Percentiles rank a stretch among this genome's conserved stretches.
Evolutionary conservation across 2,329 filamentous ascomycete genomes (phyloP).

Genomic region (Cadophora sp.): DNA sequence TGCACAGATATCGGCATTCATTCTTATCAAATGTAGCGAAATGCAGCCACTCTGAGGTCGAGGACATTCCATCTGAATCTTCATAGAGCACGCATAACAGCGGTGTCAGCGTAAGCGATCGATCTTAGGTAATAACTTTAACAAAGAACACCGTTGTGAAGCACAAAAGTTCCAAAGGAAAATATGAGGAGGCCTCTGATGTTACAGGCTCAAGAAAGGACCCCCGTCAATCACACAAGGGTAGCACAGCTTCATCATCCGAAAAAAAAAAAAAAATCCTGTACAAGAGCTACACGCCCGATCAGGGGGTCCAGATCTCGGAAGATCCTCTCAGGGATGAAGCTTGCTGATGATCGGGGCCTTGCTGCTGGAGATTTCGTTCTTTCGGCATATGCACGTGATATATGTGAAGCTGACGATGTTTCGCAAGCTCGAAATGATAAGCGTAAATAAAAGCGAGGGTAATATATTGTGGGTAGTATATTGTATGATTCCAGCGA

Average conservation of each 20-base stretch:
- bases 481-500: too few species aligned
- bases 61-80: conserved; percentile 13
- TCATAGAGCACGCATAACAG: background rate
- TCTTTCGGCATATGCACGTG: background rate
- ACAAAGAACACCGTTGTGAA: background rate
- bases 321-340: conserved; percentile 27
- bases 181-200: conserved; percentile 1
- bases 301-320: conserved; percentile 12
- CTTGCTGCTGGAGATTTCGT: conserved; percentile 1
- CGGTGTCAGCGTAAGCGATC: conserved; percentile 11
- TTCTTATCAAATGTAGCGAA: background rate
- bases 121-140: background rate
- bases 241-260: conserved; percentile 14
- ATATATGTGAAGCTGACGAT: background rate
- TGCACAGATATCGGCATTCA: background rate
- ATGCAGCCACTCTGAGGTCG: background rate
- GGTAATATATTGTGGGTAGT: too few species aligned
- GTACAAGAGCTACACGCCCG: conserved; percentile 4
- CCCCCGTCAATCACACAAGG: background rate
- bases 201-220: background rate
- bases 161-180: background rate
- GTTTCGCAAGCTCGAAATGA: background rate
- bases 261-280: background rate
- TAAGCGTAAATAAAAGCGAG: background rate
- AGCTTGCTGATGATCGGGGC: conserved; percentile 15